A percentile compares a stretch with the other conserved stretches of the same genome.
Evolutionary conservation across 2,329 filamentous ascomycete species (phyloP).

Genomic region (Nigrograna mackinnonii): DNA sequence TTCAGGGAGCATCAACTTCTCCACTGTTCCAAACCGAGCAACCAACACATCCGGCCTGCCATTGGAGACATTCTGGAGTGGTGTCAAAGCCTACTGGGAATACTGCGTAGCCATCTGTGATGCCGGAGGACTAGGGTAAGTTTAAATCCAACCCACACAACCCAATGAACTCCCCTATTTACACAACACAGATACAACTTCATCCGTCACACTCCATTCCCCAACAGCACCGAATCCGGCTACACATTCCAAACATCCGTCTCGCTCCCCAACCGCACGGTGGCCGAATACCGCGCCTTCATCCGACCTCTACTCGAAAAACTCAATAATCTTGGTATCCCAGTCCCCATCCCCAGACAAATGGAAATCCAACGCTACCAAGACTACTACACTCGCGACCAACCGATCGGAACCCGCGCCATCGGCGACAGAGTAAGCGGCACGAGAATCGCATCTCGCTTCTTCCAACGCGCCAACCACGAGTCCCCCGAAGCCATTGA

Average conservation of each 20-base stretch:
- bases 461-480: slow-evolving; percentile 23
- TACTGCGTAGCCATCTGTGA: slow-evolving; percentile 18
- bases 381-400: slow-evolving; percentile 1
- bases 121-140: slow-evolving; percentile 22
- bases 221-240: slow-evolving; percentile 6
- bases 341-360: slow-evolving; percentile 10
- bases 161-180: neutral
- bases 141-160: neutral
- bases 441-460: slow-evolving; percentile 27
- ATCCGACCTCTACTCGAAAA: slow-evolving; percentile 19
- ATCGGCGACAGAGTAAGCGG: slow-evolving; percentile 22
- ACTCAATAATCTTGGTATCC: slow-evolving; percentile 20
- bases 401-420: slow-evolving; percentile 7
- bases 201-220: slow-evolving; percentile 21
- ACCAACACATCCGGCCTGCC: slow-evolving; percentile 12
- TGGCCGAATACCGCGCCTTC: slow-evolving; percentile 15
- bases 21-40: slow-evolving; percentile 14
- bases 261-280: slow-evolving; percentile 16
- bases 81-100: slow-evolving; percentile 23
- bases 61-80: slow-evolving; percentile 27
- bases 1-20: slow-evolving; percentile 20
- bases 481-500: slow-evolving; percentile 6
- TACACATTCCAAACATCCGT: slow-evolving; percentile 24
- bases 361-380: slow-evolving; percentile 5
- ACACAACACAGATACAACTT: slow-evolving; percentile 21